Conservation (phyloP, 2,329 filamentous ascomycete species). For the Tympanopsis confertula region DNA sequence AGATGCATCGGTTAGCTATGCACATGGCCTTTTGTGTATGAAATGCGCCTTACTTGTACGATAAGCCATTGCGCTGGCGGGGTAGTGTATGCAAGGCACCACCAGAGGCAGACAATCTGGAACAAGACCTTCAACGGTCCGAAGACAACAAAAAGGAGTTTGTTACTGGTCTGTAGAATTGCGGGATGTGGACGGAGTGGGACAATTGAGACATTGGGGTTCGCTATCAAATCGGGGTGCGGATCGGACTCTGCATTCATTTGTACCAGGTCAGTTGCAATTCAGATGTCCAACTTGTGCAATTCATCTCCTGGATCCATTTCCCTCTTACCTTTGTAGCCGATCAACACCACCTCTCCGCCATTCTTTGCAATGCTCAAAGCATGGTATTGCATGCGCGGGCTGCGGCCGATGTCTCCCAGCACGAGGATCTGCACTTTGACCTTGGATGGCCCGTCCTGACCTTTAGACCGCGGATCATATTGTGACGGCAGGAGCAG, state of each 20-base stretch:
- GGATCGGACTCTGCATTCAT: conserved; percentile 56
- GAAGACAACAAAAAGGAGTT: conserved; percentile 61
- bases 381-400: conserved; percentile 97
- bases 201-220: conserved; percentile 59
- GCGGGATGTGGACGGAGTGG: conserved; percentile 58
- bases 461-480: conserved; percentile 17
- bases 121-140: conserved; percentile 78
- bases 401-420: conserved; percentile 88
- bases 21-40: conserved; percentile 34
- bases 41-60: conserved; percentile 45
- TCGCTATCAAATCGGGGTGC: conserved; percentile 64
- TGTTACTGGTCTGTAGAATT: conserved; percentile 52
- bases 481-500: conserved; percentile 40
- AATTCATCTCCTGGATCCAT: conserved; percentile 3
- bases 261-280: conserved; percentile 1
- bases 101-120: conserved; percentile 64
- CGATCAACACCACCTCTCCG: conserved; percentile 71
- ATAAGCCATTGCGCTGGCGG: conserved; percentile 74
- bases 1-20: conserved; percentile 2
- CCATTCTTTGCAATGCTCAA: conserved; percentile 79
- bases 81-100: conserved; percentile 62
- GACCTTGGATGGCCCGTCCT: conserved; percentile 19
- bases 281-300: conserved; percentile 1
- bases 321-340: conserved; percentile 59
- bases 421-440: conserved; percentile 78